Evolutionary conservation across 176 grass and related monocot genomes (phyloP).

Genomic region (Guadua angustifolia): DNA sequence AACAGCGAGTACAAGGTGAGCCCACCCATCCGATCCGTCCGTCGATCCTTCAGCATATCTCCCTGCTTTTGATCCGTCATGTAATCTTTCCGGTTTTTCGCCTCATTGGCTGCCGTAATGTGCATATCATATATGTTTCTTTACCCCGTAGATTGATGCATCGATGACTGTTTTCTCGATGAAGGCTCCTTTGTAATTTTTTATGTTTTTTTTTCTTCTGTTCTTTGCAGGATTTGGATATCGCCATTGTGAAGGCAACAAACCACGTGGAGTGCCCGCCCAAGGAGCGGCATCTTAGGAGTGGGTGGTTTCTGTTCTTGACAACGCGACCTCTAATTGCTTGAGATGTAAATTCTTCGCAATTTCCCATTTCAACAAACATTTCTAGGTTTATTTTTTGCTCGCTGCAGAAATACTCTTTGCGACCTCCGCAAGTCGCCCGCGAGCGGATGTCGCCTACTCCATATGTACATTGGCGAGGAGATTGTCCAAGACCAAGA

Average conservation of each 20-base stretch:
- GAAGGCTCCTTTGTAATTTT: neutral
- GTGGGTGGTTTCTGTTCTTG: conserved; percentile 58
- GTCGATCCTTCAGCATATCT: neutral
- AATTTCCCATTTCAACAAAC: conserved; percentile 10
- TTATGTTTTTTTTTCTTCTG: neutral
- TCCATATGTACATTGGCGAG: conserved; percentile 76
- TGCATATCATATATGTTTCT: neutral
- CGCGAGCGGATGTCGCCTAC: conserved; percentile 84
- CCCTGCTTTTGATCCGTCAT: neutral
- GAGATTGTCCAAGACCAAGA: conserved; percentile 89
- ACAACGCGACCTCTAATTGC: neutral
- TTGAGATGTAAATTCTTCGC: neutral
- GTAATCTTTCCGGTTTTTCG: neutral
- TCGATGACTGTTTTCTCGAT: neutral
- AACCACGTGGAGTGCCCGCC: conserved; percentile 94
- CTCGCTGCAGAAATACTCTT: conserved; percentile 67
- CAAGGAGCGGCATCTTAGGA: conserved; percentile 89
- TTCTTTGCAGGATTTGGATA: conserved; percentile 79
- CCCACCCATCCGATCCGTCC: neutral
- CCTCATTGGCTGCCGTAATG: neutral
- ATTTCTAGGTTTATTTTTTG: neutral
- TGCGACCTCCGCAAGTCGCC: conserved; percentile 62
- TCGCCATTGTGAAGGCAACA: conserved; percentile 95
- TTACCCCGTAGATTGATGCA: neutral
- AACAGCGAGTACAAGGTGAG: conserved; percentile 95